A percentile compares a stretch with the other conserved stretches of the same genome.
Conservation (phyloP, 1,284 basidiomycete genomes). For the Pseudozyma pruni region DNA sequence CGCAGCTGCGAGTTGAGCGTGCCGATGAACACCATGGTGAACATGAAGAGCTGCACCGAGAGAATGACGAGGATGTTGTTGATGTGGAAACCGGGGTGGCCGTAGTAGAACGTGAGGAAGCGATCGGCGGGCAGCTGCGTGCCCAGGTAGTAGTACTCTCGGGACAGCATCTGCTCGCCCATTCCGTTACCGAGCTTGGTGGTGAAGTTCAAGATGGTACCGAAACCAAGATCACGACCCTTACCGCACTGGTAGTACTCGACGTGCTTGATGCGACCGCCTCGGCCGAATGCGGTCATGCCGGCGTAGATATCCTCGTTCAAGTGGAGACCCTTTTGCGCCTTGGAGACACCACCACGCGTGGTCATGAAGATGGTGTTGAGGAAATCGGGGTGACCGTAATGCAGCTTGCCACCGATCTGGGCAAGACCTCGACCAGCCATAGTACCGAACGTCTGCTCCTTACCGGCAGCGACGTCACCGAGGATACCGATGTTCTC, state of each 20-base stretch:
- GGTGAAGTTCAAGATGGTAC: constrained; percentile 98
- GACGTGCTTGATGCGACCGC: constrained; percentile 97
- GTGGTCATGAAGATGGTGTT: constrained; percentile 98
- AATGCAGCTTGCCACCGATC: constrained; percentile 98
- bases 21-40: constrained; percentile 67
- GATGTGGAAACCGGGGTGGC: constrained; percentile 99
- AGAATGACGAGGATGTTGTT: constrained; percentile 87
- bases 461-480: constrained; percentile 97
- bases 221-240: constrained; percentile 97
- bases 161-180: constrained; percentile 99
- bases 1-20: constrained; percentile 65
- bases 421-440: constrained; percentile 93
- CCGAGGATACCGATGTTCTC: constrained; percentile 99
- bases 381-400: constrained; percentile 98
- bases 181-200: constrained; percentile 99
- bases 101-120: constrained; percentile 99
- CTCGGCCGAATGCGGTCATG: constrained; percentile 97
- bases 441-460: constrained; percentile 98
- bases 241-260: constrained; percentile 98
- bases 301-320: constrained; percentile 99
- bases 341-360: constrained; percentile 97
- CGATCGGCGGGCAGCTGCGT: constrained; percentile 98
- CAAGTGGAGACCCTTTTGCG: constrained; percentile 96
- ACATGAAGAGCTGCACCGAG: constrained; percentile 67
- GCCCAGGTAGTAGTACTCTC: constrained; percentile 98